Percentiles rank a stretch among this genome's conserved stretches.
Evolutionary conservation across 2,329 filamentous ascomycete species (phyloP).

Genomic region (Sphaerulina musiva): DNA sequence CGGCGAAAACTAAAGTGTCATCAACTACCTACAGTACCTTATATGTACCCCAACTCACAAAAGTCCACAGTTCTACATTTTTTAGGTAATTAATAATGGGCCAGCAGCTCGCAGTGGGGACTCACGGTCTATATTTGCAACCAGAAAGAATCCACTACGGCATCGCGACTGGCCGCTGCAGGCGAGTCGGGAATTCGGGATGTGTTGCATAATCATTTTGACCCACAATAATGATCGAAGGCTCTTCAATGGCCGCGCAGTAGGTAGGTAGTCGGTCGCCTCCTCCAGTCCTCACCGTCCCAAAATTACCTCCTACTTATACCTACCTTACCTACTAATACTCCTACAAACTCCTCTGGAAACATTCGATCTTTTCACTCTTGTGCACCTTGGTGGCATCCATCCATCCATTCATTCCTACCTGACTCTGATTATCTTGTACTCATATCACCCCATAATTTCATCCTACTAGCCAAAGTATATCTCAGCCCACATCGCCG

Average conservation of each 20-base stretch:
- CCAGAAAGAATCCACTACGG: constrained; percentile 3
- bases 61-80: too few species aligned
- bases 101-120: not conserved
- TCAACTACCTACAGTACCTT: too few species aligned
- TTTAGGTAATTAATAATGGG: too few species aligned
- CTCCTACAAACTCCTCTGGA: not conserved
- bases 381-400: not conserved
- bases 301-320: too few species aligned
- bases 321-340: too few species aligned
- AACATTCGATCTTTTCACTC: not conserved
- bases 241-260: constrained; percentile 1
- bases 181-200: not conserved
- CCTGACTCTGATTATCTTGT: too few species aligned
- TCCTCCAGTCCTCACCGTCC: too few species aligned
- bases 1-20: too few species aligned
- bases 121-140: not conserved
- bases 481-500: not conserved
- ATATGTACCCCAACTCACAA: too few species aligned
- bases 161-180: constrained; percentile 10
- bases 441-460: not conserved
- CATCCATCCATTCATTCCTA: not conserved
- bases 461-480: not conserved
- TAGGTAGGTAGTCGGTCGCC: not conserved
- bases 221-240: constrained; percentile 8
- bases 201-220: constrained; percentile 1